Evolutionary conservation across 2,329 filamentous ascomycete genomes (phyloP), one percentile per base, ranked within the genome.

Genomic region (Amesomyces nigricolor): DNA sequence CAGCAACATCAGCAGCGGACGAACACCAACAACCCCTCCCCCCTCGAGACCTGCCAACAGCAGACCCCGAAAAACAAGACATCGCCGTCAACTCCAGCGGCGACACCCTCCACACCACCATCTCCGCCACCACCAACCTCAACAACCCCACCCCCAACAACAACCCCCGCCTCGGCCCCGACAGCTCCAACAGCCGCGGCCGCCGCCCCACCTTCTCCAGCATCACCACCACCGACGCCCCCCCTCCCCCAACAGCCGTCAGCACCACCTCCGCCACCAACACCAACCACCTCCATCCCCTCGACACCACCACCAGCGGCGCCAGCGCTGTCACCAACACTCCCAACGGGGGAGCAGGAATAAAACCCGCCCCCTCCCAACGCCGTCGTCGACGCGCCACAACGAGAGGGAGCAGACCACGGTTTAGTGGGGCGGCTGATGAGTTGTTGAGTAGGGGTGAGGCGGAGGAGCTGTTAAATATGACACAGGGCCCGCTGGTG

Each of bases 401-500:
- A 29, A 91, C 88, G 39, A 86, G 82, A 71, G 80, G 81, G 57
- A 87, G 82, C 63, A 81, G 81, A 32, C 80, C 82, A 42, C 82
- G 82, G 1, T 82, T 86, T 62, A 75, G 79, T 53, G 78, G 22
- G 22, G 5, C 79, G 13, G 74, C 78, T 1, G 91, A 96, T 59
- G 90, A 95, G 50, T 75, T 96, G 62, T 78, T 96, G 51, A 79
- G 81, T 29, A 82, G 82, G 53, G 79, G 80, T 5, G 89, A 95
- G 62, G 89, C 91, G 1, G 91, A 95, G 68, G 87, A 89, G 63
- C 72, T 97, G 62, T 75, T 96, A 62, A 81, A 83, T 60, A 74
- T 94, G 74, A 81, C 94, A 26, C 92, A 97, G 70, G 94, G 94
- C 1, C 85, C 91, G 68, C 71, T 99, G 51, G 91, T 99, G 26